phyloP scores from a whole-genome alignment of 1,139 yeast species.

The Pneumocystis murina region DNA sequence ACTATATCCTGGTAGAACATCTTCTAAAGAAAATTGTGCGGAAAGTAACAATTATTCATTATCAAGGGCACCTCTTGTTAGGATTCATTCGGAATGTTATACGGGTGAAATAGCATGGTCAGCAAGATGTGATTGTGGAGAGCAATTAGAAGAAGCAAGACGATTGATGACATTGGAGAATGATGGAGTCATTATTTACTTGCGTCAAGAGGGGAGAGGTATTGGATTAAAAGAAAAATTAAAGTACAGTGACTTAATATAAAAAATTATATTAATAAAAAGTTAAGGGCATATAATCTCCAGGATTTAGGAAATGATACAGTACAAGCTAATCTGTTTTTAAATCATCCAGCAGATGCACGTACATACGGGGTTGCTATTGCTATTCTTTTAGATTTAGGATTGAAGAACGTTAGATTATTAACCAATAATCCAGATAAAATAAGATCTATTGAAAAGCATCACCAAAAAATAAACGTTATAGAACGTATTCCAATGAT shows the following conservation, averaged over 20 bases:
- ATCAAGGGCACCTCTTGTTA: constrained; percentile 36
- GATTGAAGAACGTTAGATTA: constrained; percentile 53
- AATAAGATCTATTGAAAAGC: constrained; percentile 84
- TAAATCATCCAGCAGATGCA: constrained; percentile 94
- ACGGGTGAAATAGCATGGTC: constrained; percentile 99
- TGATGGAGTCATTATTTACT: constrained; percentile 84
- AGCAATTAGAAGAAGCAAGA: constrained; percentile 96
- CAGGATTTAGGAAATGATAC: constrained; percentile 98
- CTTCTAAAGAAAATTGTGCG: constrained; percentile 40
- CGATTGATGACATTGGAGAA: constrained; percentile 75
- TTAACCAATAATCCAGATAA: constrained; percentile 95
- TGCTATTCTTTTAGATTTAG: constrained; percentile 75
- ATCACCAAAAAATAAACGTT: constrained; percentile 51
- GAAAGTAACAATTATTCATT: constrained; percentile 1
- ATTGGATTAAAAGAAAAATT: constrained; percentile 93
- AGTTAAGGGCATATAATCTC: constrained; percentile 58
- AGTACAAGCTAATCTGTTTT: constrained; percentile 81
- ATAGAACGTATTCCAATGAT: constrained; percentile 89
- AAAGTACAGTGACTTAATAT: constrained; percentile 26
- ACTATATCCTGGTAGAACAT: constrained; percentile 65
- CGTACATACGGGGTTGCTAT: constrained; percentile 88
- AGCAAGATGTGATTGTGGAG: constrained; percentile 98
- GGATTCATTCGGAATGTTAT: constrained; percentile 94
- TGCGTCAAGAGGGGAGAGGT: constrained; percentile 97
- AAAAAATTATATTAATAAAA: background rate